Evolutionary conservation across 2,329 filamentous ascomycete genomes (phyloP), one percentile per base, ranked within the genome.

Genomic region (Herpomyces periplanetae): DNA sequence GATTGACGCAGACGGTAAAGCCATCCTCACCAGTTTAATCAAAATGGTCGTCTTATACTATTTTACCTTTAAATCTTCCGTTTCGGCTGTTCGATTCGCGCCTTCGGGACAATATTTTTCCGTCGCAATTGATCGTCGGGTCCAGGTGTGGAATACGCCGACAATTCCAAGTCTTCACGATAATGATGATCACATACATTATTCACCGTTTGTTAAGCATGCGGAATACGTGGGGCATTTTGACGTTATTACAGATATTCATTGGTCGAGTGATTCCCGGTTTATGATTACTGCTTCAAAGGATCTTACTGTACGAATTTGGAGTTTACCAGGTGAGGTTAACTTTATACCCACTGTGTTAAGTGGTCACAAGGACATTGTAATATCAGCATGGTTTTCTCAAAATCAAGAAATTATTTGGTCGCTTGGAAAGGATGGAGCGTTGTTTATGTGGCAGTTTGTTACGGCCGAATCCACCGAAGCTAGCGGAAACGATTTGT

Each of bases 301-400:
- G 35, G 80, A 96, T 33, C 40, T 91, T 37, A 91, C 73, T 1
- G 63, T 68, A 15, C 55, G 73, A 34, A 66, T 96, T 55, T 96
- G 75, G 75, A 91, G 73, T 35, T 43, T 88, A 27, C 52, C 84
- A 28, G 50, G 59, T 1, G 69, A 87, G 31, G 65, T 75, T 24
- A 66, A 63, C 2, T 91, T 91, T 38, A 55, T 58, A 19, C 71
- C 75, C 1, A 96, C 80, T 2, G 68, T 73, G 8, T 43, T 96
- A 25, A 62, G 69, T 3, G 80, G 80, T 2, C 84, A 96, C 39
- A 60, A 71, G 34, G 71, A 88, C 37, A 61, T 54, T 8, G 65
- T 96, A 3, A 50, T 84, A 21, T 68, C 63, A n/a, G 73, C 73
- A n/a, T 96, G 71, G 58, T 96, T 96, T 34, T 84, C 73, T 1